phyloP scores from a whole-genome alignment of 768 basidiomycete genomes.

The Amanita exitialis region DNA sequence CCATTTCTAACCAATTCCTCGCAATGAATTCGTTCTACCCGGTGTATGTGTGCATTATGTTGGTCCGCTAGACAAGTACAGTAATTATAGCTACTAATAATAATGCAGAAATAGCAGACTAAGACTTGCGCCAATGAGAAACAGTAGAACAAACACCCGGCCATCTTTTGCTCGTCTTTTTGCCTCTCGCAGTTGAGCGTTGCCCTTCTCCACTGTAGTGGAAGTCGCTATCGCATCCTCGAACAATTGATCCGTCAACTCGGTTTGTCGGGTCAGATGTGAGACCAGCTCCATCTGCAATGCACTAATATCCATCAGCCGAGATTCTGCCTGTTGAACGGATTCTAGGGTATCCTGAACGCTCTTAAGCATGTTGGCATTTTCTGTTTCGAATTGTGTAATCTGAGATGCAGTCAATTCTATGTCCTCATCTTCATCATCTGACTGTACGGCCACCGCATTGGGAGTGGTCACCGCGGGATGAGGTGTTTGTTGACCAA shows the following conservation, averaged over 20 bases:
- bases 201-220: slow-evolving; percentile 81
- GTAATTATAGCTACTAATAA: slow-evolving; percentile 39
- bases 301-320: slow-evolving; percentile 85
- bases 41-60: background rate
- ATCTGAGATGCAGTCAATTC: slow-evolving; percentile 84
- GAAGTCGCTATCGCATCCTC: slow-evolving; percentile 90
- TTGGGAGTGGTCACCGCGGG: slow-evolving; percentile 35
- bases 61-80: background rate
- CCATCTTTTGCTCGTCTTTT: slow-evolving; percentile 79
- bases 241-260: slow-evolving; percentile 87
- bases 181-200: slow-evolving; percentile 84
- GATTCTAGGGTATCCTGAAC: slow-evolving; percentile 83
- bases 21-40: background rate
- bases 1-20: slow-evolving; percentile 34
- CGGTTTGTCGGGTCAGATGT: slow-evolving; percentile 84
- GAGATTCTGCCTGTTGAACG: slow-evolving; percentile 86
- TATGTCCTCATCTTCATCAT: slow-evolving; percentile 69
- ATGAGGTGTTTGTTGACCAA: background rate
- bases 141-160: slow-evolving; percentile 82
- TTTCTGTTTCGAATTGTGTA: slow-evolving; percentile 88
- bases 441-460: slow-evolving; percentile 26
- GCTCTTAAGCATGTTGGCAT: slow-evolving; percentile 72
- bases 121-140: slow-evolving; percentile 86
- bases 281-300: slow-evolving; percentile 87
- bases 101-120: slow-evolving; percentile 90